A percentile compares a stretch with the other conserved stretches of the same genome.
These are phyloP conservation scores for Harringtonia lauricola DNA, from an alignment of 2,329 filamentous ascomycete genomes.

Conservation along the genomic window DNA sequence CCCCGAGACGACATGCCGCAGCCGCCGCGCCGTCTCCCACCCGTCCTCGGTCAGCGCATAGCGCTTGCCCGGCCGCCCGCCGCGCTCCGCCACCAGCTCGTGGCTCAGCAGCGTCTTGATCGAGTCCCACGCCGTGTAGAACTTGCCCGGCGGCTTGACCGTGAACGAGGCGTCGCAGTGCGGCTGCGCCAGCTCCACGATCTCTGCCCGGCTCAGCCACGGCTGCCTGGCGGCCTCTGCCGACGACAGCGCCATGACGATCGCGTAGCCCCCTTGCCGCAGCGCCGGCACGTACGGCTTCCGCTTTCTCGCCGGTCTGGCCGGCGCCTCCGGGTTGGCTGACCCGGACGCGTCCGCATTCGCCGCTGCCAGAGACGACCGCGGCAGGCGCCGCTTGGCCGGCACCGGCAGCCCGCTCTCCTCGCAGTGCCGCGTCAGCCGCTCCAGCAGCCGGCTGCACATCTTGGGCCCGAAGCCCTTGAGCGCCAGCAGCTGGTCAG, in stretches of 20 bases:
- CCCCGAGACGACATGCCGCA: conserved; percentile 33
- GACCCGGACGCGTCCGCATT: conserved; percentile 6
- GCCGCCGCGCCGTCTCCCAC: conserved; percentile 59
- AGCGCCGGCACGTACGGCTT: conserved; percentile 63
- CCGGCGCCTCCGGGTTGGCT: conserved; percentile 7
- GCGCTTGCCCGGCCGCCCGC: conserved; percentile 53
- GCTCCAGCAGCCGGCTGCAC: conserved; percentile 56
- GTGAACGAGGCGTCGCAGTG: conserved; percentile 66
- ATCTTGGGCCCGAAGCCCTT: conserved; percentile 64
- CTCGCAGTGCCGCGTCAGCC: conserved; percentile 48
- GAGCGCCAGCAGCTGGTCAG: conserved; percentile 61
- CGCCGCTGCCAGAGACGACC: no score
- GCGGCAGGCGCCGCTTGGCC: conserved; percentile 22
- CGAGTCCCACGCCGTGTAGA: conserved; percentile 73
- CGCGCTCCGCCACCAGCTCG: conserved; percentile 61
- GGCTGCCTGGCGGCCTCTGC: conserved; percentile 40
- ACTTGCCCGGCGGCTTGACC: conserved; percentile 53
- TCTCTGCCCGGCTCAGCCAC: conserved; percentile 55
- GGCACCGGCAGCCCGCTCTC: conserved; percentile 61
- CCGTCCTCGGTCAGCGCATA: conserved; percentile 69
- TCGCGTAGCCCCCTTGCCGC: conserved; percentile 64
- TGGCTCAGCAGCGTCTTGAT: conserved; percentile 68
- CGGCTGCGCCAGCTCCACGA: conserved; percentile 59
- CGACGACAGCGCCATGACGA: conserved; percentile 55
- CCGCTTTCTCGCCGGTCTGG: conserved; percentile 29